Base-by-base conservation (phyloP, 192 early-diverging fungal genomes). In the Chytriomyces sp. region DNA sequence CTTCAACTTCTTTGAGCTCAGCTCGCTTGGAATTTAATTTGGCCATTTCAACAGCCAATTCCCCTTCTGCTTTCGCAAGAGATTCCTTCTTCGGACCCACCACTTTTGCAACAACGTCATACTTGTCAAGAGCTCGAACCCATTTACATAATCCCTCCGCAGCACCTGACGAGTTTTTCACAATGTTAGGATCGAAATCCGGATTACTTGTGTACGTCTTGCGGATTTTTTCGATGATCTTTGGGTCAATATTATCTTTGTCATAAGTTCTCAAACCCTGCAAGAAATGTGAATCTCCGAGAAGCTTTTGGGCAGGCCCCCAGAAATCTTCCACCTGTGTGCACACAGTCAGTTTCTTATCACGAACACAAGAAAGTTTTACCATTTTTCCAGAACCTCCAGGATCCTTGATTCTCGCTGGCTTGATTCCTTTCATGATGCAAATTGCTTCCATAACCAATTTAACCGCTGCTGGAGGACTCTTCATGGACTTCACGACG, bases 361-460 rank as follows among this genome's bases (percentile, higher is more conserved):
- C n/a, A 19, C 12, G 41, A 49, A 3, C 26, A 6, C 3, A 19
- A 40, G 19, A 38, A 12, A 30, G 25, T 5, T 8, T 28, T 44
- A 70, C 68, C 86, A 87, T 87, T 63, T 87, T 87, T 52, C 86
- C 86, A 56, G 78, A 80, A 34, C 86, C 86, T n/a, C 80, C 78
- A 17, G 86, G 86, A 72, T 87, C 86, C 64, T 87, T 87, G 59
- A 87, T 87, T 61, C 86, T 76, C 5, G 84, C 82, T 0, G 86
- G 86, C 54, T 87, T 87, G 32, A 87, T 78, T 3, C 75, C 78
- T 64, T 84, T 86, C 85, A 87, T 86, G 61, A 87, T 78, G 64
- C 86, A 87, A 60, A 87, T 83, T 3, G 86, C 84, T 70, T 87
- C 86, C 86, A 87, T 84, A 26, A 87, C 86, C 8, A 86, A 55